Conservation (phyloP, 345 rosid genomes). For the Stellera chamaejasme region DNA sequence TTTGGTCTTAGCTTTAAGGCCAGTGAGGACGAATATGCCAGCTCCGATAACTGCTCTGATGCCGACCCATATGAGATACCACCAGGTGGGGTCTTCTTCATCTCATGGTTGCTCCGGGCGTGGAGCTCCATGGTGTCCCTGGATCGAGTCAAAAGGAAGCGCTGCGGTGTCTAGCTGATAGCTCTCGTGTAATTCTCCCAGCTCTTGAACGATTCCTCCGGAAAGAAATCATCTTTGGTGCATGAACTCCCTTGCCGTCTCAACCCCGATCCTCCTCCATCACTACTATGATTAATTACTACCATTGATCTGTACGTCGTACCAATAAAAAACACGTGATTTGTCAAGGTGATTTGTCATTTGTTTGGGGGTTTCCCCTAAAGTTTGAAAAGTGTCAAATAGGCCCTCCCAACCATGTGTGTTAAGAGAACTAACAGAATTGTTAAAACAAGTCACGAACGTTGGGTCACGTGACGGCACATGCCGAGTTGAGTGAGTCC, state of each 20-base stretch:
- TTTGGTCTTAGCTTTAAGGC: constrained; percentile 35
- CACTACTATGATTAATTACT: neutral
- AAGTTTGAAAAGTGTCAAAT: no score
- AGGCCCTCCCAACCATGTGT: no score
- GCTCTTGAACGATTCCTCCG: constrained; percentile 76
- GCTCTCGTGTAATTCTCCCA: constrained; percentile 52
- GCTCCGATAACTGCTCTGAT: constrained; percentile 88
- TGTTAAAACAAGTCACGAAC: no score
- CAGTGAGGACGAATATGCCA: constrained; percentile 87
- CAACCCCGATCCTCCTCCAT: constrained; percentile 26
- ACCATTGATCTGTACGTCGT: constrained; percentile 2
- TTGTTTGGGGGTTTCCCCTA: no score
- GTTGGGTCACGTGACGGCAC: no score
- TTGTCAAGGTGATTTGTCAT: no score
- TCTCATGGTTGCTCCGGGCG: constrained; percentile 70
- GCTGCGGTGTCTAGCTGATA: constrained; percentile 43
- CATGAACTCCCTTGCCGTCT: constrained; percentile 67
- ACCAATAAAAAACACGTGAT: no score
- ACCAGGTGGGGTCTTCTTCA: constrained; percentile 86
- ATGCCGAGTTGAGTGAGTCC: no score
- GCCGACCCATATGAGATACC: constrained; percentile 97
- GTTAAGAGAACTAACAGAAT: no score
- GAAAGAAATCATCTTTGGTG: constrained; percentile 64
- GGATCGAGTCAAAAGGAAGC: constrained; percentile 59
- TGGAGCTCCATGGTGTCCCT: constrained; percentile 62